A percentile compares a stretch with the other conserved stretches of the same genome.
Evolutionary conservation across 2,329 filamentous ascomycete genomes (phyloP).

Genomic region (Parascedosporium putredinis): DNA sequence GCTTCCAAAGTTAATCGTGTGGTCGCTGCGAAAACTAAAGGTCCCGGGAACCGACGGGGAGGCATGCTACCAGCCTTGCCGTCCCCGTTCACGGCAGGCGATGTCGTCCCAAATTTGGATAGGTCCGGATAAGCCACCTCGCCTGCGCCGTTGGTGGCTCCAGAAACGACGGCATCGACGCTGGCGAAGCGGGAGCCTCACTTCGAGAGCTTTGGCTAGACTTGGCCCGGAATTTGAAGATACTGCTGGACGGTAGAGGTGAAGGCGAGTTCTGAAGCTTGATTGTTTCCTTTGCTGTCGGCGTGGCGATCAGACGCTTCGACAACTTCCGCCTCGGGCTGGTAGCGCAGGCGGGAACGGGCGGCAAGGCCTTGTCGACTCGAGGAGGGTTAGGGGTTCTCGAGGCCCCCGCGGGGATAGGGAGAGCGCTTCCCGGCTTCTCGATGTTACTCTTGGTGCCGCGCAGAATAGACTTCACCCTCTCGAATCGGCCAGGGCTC

Average conservation of each 20-base stretch:
- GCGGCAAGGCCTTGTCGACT: slow-evolving; percentile 41
- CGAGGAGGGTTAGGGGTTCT: slow-evolving; percentile 35
- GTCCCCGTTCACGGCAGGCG: slow-evolving; percentile 11
- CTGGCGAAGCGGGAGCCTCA: slow-evolving; percentile 18
- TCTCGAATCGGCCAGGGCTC: slow-evolving; percentile 42
- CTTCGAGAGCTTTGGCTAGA: slow-evolving; percentile 4
- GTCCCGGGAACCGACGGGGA: slow-evolving; percentile 40
- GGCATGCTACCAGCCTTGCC: slow-evolving; percentile 16
- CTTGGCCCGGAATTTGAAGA: slow-evolving; percentile 31
- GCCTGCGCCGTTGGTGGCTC: slow-evolving; percentile 1
- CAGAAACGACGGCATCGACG: slow-evolving; percentile 19
- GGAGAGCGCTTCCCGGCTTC: slow-evolving; percentile 36
- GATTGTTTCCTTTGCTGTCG: slow-evolving; percentile 17
- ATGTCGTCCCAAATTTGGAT: slow-evolving; percentile 26
- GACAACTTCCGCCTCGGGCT: slow-evolving; percentile 56
- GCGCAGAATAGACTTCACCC: slow-evolving; percentile 45
- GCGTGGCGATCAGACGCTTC: slow-evolving; percentile 61
- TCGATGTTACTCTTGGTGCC: slow-evolving; percentile 26
- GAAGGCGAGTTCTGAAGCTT: slow-evolving; percentile 43
- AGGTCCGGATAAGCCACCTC: slow-evolving; percentile 45
- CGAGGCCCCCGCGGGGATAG: slow-evolving; percentile 23
- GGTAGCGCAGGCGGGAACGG: slow-evolving; percentile 30
- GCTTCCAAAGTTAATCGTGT: slow-evolving; percentile 48
- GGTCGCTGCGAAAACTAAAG: slow-evolving; percentile 57
- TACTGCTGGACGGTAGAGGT: slow-evolving; percentile 37